Evolutionary conservation across 2,329 filamentous ascomycete genomes (phyloP).

Genomic region (Hypomyces rosellus): DNA sequence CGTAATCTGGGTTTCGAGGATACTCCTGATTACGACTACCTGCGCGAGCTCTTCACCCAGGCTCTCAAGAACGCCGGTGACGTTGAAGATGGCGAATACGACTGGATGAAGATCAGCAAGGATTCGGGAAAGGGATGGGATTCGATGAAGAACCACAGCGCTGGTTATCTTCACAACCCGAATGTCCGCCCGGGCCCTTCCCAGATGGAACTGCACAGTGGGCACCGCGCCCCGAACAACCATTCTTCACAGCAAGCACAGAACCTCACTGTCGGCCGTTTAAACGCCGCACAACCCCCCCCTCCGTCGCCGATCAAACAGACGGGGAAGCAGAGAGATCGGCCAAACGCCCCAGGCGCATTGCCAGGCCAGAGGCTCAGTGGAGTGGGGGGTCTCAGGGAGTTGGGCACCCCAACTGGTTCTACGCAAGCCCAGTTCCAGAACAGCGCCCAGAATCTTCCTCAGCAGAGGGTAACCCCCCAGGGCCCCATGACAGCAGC

Average conservation of each 20-base stretch:
- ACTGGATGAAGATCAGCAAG: conserved; percentile 97
- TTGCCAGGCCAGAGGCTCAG: conserved; percentile 70
- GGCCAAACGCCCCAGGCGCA: conserved; percentile 71
- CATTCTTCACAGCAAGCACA: conserved; percentile 56
- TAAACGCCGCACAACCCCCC: conserved; percentile 90
- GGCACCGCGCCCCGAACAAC: conserved; percentile 59
- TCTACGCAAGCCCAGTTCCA: conserved; percentile 96
- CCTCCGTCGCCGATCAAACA: conserved; percentile 78
- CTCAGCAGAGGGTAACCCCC: conserved; percentile 56
- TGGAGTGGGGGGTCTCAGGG: conserved; percentile 64
- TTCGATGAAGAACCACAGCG: conserved; percentile 57
- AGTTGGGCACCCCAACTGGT: conserved; percentile 76
- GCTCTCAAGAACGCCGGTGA: conserved; percentile 91
- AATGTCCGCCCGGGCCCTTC: conserved; percentile 75
- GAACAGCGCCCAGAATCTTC: conserved; percentile 85
- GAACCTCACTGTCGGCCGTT: conserved; percentile 73
- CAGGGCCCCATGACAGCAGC: conserved; percentile 52
- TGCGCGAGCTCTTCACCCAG: conserved; percentile 93
- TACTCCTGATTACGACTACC: conserved; percentile 95
- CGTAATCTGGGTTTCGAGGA: conserved; percentile 98
- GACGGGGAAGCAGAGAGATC: conserved; percentile 67
- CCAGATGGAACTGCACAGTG: conserved; percentile 75
- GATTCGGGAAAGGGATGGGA: conserved; percentile 84
- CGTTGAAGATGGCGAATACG: conserved; percentile 95
- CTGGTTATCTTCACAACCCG: conserved; percentile 62